Conservation (phyloP, 2,329 filamentous ascomycete genomes). For the Ceratocystis alfenasii region DNA sequence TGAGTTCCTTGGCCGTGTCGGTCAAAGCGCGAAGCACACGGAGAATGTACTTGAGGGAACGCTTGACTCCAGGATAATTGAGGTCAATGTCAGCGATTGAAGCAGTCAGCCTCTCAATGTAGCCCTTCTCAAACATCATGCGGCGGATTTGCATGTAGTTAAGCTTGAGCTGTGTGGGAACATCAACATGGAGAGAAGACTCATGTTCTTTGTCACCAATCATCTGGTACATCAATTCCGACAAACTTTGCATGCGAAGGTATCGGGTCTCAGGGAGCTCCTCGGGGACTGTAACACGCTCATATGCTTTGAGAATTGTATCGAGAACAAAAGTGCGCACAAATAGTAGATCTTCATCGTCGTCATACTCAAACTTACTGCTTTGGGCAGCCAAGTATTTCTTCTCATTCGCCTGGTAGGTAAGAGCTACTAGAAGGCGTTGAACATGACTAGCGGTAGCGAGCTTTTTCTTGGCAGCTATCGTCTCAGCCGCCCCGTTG, state of each 20-base stretch:
- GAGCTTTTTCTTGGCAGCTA: constrained; percentile 69
- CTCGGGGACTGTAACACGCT: constrained; percentile 65
- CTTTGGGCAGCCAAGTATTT: constrained; percentile 42
- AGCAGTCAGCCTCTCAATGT: constrained; percentile 73
- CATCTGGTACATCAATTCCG: constrained; percentile 88
- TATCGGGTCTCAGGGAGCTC: constrained; percentile 80
- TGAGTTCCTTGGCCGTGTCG: constrained; percentile 73
- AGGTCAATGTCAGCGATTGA: constrained; percentile 94
- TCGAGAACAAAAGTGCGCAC: constrained; percentile 92
- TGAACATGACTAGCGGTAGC: constrained; percentile 80
- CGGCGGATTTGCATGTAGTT: constrained; percentile 59
- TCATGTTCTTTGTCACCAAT: constrained; percentile 61
- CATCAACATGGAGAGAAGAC: constrained; percentile 32
- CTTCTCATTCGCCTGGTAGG: constrained; percentile 75
- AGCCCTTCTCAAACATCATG: constrained; percentile 98
- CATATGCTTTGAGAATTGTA: constrained; percentile 82
- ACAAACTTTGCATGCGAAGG: constrained; percentile 71
- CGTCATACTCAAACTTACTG: constrained; percentile 54
- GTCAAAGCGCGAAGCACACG: constrained; percentile 80
- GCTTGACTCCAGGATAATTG: constrained; percentile 84
- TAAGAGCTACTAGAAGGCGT: constrained; percentile 72
- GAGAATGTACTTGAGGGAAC: constrained; percentile 91
- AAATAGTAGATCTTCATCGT: constrained; percentile 75
- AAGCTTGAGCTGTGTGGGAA: constrained; percentile 33
- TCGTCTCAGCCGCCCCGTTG: constrained; percentile 59